Evolutionary conservation across 2,329 filamentous ascomycete species (phyloP).

Genomic region (Penicillium nordicum): DNA sequence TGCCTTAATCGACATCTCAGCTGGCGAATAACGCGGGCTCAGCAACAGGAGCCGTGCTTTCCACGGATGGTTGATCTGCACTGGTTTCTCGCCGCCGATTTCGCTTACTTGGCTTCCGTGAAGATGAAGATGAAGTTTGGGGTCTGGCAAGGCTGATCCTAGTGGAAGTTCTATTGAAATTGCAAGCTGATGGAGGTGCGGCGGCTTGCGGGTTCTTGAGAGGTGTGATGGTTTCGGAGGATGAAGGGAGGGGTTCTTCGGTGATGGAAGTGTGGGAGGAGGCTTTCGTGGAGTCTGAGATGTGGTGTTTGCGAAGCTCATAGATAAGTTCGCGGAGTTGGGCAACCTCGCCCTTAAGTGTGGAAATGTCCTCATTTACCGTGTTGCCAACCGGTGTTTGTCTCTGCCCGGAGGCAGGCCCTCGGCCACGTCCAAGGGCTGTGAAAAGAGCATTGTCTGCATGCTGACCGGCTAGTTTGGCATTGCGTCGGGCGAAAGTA

Average conservation of each 20-base stretch:
- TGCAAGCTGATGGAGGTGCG: constrained; percentile 4
- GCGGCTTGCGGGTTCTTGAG: neutral
- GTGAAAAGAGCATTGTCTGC: constrained; percentile 25
- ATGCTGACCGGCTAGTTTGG: constrained; percentile 24
- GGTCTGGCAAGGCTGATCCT: constrained; percentile 5
- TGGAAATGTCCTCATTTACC: constrained; percentile 24
- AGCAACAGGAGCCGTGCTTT: neutral
- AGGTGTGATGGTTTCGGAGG: neutral
- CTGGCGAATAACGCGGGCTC: neutral
- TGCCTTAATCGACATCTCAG: neutral
- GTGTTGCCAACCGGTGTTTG: constrained; percentile 1
- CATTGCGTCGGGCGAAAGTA: constrained; percentile 14
- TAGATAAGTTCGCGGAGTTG: constrained; percentile 31
- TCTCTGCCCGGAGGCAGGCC: neutral
- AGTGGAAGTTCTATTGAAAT: constrained; percentile 15
- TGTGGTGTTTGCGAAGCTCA: constrained; percentile 24
- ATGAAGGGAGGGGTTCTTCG: constrained; percentile 5
- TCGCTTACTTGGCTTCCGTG: neutral
- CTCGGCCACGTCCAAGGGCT: constrained; percentile 15
- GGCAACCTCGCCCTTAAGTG: constrained; percentile 29
- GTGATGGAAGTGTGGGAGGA: constrained; percentile 1
- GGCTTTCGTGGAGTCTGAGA: constrained; percentile 10
- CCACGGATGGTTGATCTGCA: neutral
- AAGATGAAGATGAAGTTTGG: neutral
- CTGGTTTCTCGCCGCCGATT: neutral